Evolutionary conservation across 208 protist genomes (phyloP), one percentile per base, ranked within the genome.

Genomic region (Leishmania major): DNA sequence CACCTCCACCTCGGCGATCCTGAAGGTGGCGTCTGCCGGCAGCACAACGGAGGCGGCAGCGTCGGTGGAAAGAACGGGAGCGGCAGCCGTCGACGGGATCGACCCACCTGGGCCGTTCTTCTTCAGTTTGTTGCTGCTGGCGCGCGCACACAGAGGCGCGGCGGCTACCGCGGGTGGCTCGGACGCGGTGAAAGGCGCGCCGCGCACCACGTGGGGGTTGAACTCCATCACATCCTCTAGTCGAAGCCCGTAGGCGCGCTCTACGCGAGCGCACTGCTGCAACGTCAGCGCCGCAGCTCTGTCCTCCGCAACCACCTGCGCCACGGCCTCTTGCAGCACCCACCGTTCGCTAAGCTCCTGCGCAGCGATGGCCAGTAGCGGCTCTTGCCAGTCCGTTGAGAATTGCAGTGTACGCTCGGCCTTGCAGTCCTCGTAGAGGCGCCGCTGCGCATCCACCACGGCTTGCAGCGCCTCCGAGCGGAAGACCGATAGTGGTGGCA

Each of bases 401-500:
- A 88, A 94, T 37, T 72, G 19, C 31, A 40, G 37, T 15, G 25
- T 43, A 2, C 75, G 80, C 43, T 93, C 82, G 6, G 73, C 75
- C 13, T 35, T 72, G 73, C 86, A 91, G 22, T 84, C 89, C 69
- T 89, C 84, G 75, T 62, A 83, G 40, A 86, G 11, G 5, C 72
- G 69, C 53, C 84, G 85, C 51, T 95, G 73, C 59, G 77, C 84
- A 8, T 81, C 81, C 35, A 91, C 80, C 57, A 81, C 84, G 70
- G 75, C 77, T 80, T 94, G 87, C 53, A 86, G 74, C n/a, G 57
- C 78, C 22, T 90, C 87, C 0, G 84, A 75, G 64, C 89, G 76
- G 80, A 97, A 97, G 55, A 80, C 62, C 15, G 45, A 28, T 25
- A 96, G 87, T 70, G 94, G 89, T 6, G 94, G 94, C 28, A 97